Percentiles rank a stretch among this genome's conserved stretches.
phyloP scores from a whole-genome alignment of 139 green algal genomes.

The Protoeuglena noctilucae region DNA sequence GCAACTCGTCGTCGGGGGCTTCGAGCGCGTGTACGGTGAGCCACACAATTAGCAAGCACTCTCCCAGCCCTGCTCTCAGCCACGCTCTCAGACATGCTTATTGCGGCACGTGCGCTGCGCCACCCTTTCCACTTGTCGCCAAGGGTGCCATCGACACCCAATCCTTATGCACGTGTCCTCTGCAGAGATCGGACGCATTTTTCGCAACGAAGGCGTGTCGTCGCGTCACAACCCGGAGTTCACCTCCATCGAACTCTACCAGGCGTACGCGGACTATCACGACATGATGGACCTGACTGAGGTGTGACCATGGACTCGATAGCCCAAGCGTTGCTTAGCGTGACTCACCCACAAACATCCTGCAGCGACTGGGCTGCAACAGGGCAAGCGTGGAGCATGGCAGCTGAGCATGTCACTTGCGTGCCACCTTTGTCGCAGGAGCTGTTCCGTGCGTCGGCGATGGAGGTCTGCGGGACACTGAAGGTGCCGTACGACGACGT shows the following conservation, averaged over 20 bases:
- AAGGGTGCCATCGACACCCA: too few relatives aligned
- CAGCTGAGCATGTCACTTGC: too few relatives aligned
- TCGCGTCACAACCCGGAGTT: constrained; percentile 97
- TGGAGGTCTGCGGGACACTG: constrained; percentile 10
- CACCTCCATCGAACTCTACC: constrained; percentile 85
- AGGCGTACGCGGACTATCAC: constrained; percentile 88
- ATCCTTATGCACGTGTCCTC: too few relatives aligned
- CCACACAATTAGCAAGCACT: too few relatives aligned
- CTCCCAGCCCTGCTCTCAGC: too few relatives aligned
- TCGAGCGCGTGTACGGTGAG: constrained; percentile 95
- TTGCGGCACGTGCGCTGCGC: too few relatives aligned
- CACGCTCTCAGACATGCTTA: too few relatives aligned
- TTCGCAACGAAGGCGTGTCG: constrained; percentile 91
- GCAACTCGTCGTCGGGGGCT: constrained; percentile 66
- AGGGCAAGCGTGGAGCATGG: too few relatives aligned
- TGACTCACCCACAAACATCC: constrained; percentile 2
- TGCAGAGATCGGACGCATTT: constrained; percentile 93
- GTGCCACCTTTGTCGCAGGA: too few relatives aligned
- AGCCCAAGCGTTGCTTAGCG: constrained; percentile 3
- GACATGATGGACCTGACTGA: constrained; percentile 96
- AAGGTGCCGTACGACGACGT: constrained; percentile 62
- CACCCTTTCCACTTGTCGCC: too few relatives aligned
- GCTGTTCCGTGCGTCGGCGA: not conserved
- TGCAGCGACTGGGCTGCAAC: too few relatives aligned
- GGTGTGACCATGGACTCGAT: constrained; percentile 9